These are phyloP conservation scores for Exophiala dermatitidis DNA, from an alignment of 2,329 filamentous ascomycete genomes.

Conservation along the genomic window DNA sequence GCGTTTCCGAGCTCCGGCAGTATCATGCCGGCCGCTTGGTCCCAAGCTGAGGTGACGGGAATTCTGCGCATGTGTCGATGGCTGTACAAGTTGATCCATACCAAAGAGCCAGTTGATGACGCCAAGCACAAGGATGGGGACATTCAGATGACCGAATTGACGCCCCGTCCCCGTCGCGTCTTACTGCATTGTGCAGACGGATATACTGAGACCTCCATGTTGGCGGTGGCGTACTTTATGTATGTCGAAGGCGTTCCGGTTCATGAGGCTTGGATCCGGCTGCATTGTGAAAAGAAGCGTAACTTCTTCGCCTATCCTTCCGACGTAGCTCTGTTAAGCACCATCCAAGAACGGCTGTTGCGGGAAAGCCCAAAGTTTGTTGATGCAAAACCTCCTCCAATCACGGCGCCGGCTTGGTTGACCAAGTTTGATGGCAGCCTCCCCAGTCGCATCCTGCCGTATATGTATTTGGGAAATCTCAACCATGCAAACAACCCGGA, in stretches of 20 bases:
- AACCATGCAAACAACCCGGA: conserved; percentile 90
- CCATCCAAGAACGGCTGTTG: conserved; percentile 68
- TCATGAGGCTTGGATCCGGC: conserved; percentile 75
- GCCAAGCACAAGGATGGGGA: conserved; percentile 49
- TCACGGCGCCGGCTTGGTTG: conserved; percentile 66
- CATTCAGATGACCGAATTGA: conserved; percentile 43
- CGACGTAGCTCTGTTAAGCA: conserved; percentile 74
- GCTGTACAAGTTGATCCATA: conserved; percentile 78
- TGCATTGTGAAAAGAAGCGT: conserved; percentile 72
- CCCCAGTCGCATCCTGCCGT: conserved; percentile 79
- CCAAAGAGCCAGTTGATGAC: conserved; percentile 33
- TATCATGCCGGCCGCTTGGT: conserved; percentile 76
- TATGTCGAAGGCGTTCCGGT: conserved; percentile 76
- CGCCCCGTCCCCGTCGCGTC: conserved; percentile 55
- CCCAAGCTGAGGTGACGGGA: conserved; percentile 72
- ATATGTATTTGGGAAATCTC: conserved; percentile 94
- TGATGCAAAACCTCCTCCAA: conserved; percentile 22
- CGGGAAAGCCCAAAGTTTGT: conserved; percentile 55
- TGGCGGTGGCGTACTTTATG: conserved; percentile 87
- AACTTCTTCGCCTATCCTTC: conserved; percentile 96
- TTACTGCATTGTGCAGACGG: conserved; percentile 92
- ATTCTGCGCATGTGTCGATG: conserved; percentile 82
- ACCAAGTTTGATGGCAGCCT: conserved; percentile 78
- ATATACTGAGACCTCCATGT: conserved; percentile 87
- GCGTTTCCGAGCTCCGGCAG: conserved; percentile 95